Percentiles rank a stretch among this genome's conserved stretches.
Evolutionary conservation across 176 grass and related monocot species (phyloP).

Genomic region (Poa pratensis): DNA sequence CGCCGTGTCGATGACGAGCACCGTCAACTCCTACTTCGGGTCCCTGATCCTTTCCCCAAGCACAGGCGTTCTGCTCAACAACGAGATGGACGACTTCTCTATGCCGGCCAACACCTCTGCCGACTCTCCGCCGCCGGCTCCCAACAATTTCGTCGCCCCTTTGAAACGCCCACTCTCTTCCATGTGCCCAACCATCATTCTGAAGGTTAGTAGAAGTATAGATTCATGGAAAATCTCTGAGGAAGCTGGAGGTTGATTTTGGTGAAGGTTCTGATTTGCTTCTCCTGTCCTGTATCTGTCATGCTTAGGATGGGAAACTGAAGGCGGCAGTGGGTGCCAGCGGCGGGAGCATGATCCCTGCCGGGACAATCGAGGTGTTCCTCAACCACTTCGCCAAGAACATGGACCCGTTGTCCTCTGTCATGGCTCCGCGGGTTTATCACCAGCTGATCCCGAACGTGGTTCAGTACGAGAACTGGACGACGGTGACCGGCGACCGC

Average conservation of each 20-base stretch:
- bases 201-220: constrained; percentile 51
- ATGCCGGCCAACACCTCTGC: constrained; percentile 58
- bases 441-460: constrained; percentile 95
- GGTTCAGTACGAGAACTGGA: constrained; percentile 96
- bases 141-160: constrained; percentile 78
- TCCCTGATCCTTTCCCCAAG: constrained; percentile 73
- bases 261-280: not conserved
- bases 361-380: constrained; percentile 67
- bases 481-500: constrained; percentile 76
- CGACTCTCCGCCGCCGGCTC: constrained; percentile 56
- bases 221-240: not conserved
- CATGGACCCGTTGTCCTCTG: constrained; percentile 83
- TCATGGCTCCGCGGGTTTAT: constrained; percentile 76
- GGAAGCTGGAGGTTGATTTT: not conserved
- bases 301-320: constrained; percentile 68
- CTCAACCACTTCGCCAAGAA: constrained; percentile 81
- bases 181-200: constrained; percentile 72
- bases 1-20: constrained; percentile 85
- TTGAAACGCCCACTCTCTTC: constrained; percentile 91
- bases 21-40: constrained; percentile 85
- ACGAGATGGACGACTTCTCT: constrained; percentile 99
- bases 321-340: constrained; percentile 75
- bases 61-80: constrained; percentile 87
- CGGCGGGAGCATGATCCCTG: constrained; percentile 79
- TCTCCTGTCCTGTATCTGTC: not conserved